Percentiles rank a stretch among this genome's conserved stretches.
Conservation (phyloP, 164 flowering plant genomes). For the Aristolochia californica region DNA sequence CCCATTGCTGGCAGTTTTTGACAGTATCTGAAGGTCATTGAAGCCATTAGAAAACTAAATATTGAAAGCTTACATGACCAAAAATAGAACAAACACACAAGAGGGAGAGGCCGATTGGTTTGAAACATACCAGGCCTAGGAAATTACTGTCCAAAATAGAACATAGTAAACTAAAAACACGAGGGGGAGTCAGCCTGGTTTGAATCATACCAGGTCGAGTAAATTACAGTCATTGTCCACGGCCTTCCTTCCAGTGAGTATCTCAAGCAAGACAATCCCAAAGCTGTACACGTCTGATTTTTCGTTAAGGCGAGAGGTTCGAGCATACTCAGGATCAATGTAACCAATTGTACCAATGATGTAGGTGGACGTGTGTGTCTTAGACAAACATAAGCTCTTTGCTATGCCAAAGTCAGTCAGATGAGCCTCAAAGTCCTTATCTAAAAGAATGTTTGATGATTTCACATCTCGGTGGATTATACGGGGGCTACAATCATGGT, state of each 20-base stretch:
- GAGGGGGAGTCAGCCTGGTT: no score
- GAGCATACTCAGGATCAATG: constrained; percentile 97
- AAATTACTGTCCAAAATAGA: no score
- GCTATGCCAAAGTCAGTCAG: constrained; percentile 98
- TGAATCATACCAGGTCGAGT: constrained; percentile 78
- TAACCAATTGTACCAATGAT: constrained; percentile 97
- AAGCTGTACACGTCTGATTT: constrained; percentile 96
- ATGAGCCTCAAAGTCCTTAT: constrained; percentile 86
- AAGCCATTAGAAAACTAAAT: no score
- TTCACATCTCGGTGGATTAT: constrained; percentile 95
- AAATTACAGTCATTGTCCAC: constrained; percentile 93
- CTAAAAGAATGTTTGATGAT: constrained; percentile 85
- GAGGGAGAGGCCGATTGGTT: no score
- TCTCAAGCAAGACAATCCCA: constrained; percentile 87
- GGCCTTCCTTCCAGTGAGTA: constrained; percentile 88
- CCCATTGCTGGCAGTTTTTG: constrained; percentile 82
- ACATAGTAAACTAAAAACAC: no score
- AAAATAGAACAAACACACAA: no score
- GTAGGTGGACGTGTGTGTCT: constrained; percentile 77
- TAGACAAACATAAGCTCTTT: constrained; percentile 62
- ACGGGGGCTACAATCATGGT: constrained; percentile 93
- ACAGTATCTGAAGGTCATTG: constrained; percentile 39
- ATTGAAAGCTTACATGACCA: no score
- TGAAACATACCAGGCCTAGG: no score
- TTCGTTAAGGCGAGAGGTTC: constrained; percentile 92